phyloP scores from a whole-genome alignment of 495 filamentous ascomycete species.

The Penicillium salamii region DNA sequence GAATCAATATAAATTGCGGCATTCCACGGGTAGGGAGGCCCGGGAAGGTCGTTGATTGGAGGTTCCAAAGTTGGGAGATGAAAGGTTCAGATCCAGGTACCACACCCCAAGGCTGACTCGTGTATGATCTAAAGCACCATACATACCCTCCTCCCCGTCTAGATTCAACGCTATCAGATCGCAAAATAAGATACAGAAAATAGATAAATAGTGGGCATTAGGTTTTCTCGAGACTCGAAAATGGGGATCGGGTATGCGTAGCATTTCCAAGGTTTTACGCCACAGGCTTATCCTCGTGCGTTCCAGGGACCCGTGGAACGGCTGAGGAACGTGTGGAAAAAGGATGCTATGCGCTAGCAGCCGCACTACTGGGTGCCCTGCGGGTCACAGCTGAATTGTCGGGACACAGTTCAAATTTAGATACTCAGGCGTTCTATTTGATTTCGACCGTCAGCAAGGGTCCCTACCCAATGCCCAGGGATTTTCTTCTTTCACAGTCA shows the following conservation, averaged over 20 bases:
- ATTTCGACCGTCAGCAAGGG: too few species aligned
- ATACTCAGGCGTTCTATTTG: neutral
- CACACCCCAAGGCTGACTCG: too few species aligned
- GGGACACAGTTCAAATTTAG: neutral
- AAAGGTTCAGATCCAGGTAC: constrained; percentile 2
- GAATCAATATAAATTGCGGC: neutral
- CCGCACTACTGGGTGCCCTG: constrained; percentile 6
- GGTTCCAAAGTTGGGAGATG: neutral
- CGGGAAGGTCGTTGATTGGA: neutral
- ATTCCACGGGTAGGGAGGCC: neutral
- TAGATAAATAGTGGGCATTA: neutral
- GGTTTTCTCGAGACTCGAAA: neutral
- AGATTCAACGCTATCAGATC: too few species aligned
- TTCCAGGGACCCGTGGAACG: constrained; percentile 7
- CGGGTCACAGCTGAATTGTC: neutral
- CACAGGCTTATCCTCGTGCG: constrained; percentile 8
- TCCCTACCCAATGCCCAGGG: too few species aligned
- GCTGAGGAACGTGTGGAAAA: constrained; percentile 7
- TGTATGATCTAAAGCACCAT: too few species aligned
- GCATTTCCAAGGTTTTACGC: constrained; percentile 3
- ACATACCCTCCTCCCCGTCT: too few species aligned
- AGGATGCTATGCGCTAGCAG: constrained; percentile 2
- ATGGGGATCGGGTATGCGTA: constrained; percentile 1
- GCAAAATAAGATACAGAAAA: neutral
- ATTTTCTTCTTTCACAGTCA: neutral